Evolutionary conservation across 768 basidiomycete genomes (phyloP), one percentile per base, ranked within the genome.

Genomic region (Brasilioporus rufonigricans): DNA sequence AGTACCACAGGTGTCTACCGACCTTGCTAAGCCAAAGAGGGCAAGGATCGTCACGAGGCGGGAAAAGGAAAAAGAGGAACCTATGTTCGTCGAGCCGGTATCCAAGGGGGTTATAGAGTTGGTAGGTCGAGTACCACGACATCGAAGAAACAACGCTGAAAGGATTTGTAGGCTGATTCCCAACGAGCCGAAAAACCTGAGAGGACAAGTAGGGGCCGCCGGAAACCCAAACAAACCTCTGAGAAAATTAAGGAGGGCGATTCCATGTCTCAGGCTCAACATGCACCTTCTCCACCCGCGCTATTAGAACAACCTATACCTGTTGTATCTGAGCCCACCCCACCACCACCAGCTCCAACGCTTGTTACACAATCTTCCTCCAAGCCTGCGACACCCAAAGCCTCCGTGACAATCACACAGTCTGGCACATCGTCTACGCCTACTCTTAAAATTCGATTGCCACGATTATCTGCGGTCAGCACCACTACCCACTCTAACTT

Each of bases 381-480:
- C 29, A 61, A 73, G 21, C 71, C 71, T 24, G 52, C 49, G 44
- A 71, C 69, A 32, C 70, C 70, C 32, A 73, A 71, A 47, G 65
- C 70, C n/a, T 69, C 70, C 13, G 62, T 71, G 29, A 73, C 65
- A 1, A 69, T 73, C 55, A 71, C 71, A 13, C 71, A 71, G 33
- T 70, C 70, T 2, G 53, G 55, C 33, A 56, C 65, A 40, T 71
- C 70, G 9, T 60, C 70, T 26, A 71, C 71, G 11, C 71, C 70
- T 39, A 71, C 70, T 19, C 65, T 71, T 26, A 71, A 71, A 61
- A 71, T 71, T 27, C 67, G 70, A 55, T 46, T 71, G 48, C 70
- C 70, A 35, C 67, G 69, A 46, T 47, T 71, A 38, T 63, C 67
- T 23, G 63, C 69, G 26, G 69, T 72, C 26, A 72, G 60, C 29